Evolutionary conservation across 2,329 filamentous ascomycete species (phyloP).

Genomic region (Neofusicoccum sp.): DNA sequence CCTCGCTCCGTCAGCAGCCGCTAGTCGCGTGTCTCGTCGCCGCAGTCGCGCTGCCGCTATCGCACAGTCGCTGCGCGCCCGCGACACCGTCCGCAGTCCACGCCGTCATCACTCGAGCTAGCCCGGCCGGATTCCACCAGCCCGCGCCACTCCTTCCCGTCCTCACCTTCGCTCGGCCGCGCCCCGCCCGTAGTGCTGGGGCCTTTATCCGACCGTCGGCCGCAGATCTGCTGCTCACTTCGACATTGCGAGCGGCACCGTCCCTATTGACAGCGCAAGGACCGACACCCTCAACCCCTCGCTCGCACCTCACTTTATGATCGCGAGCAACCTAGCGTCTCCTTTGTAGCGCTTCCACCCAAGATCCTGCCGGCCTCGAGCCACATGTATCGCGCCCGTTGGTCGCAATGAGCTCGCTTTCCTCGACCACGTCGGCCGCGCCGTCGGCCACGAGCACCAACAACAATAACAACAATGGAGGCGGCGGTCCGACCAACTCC

Average conservation of each 20-base stretch:
- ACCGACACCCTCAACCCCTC: conserved; percentile 12
- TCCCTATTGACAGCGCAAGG: conserved; percentile 8
- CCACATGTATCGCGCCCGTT: conserved; percentile 4
- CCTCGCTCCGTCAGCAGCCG: neutral
- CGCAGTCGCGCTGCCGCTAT: conserved; percentile 2
- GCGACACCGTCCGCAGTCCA: neutral
- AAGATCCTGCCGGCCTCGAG: neutral
- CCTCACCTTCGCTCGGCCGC: neutral
- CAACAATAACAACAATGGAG: conserved; percentile 30
- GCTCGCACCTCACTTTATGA: conserved; percentile 5
- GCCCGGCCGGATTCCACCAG: neutral
- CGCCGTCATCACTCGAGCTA: conserved; percentile 11
- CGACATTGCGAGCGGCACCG: conserved; percentile 13
- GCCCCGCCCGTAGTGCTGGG: conserved; percentile 5
- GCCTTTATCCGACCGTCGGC: conserved; percentile 5
- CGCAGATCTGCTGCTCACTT: conserved; percentile 1
- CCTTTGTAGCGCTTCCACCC: neutral
- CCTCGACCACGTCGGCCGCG: conserved; percentile 21
- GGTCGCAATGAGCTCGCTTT: conserved; percentile 2
- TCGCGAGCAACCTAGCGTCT: neutral
- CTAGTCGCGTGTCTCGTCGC: neutral
- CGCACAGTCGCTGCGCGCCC: neutral
- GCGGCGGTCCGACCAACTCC: conserved; percentile 61
- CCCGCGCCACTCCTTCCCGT: neutral
- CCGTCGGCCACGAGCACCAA: conserved; percentile 21